Evolutionary conservation across 441 rosid species (phyloP).

Genomic region (Arabidopsis hybrid): DNA sequence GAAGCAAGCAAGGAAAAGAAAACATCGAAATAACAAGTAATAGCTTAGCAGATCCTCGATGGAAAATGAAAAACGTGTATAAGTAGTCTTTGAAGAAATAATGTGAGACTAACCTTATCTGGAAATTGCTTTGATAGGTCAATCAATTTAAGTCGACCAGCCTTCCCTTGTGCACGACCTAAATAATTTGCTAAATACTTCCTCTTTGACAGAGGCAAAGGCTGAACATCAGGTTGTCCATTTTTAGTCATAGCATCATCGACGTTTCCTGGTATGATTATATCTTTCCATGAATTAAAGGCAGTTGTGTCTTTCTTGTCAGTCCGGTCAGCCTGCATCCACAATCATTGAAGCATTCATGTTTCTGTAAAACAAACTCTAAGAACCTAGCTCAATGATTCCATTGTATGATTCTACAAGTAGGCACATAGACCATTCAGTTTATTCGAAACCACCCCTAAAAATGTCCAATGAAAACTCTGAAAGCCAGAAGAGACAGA

Average conservation of each 20-base stretch:
- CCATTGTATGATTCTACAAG: background rate
- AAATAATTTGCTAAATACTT: slow-evolving; percentile 88
- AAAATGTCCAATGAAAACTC: background rate
- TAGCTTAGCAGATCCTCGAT: background rate
- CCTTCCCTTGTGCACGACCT: slow-evolving; percentile 90
- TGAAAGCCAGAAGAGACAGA: slow-evolving; percentile 8
- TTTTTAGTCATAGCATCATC: slow-evolving; percentile 75
- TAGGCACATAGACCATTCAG: slow-evolving; percentile 8
- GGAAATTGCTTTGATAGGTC: slow-evolving; percentile 84
- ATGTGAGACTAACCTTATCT: slow-evolving; percentile 64
- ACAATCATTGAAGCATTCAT: slow-evolving; percentile 12
- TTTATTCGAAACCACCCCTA: background rate
- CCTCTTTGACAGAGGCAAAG: slow-evolving; percentile 78
- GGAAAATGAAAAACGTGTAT: background rate
- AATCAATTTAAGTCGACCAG: slow-evolving; percentile 86
- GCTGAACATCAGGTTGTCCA: slow-evolving; percentile 58
- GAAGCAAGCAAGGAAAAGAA: too few species aligned
- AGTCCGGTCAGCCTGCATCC: slow-evolving; percentile 89
- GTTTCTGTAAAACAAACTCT: background rate
- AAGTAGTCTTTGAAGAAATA: slow-evolving; percentile 10
- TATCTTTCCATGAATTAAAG: slow-evolving; percentile 86
- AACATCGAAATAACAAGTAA: slow-evolving; percentile 8
- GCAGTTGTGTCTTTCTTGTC: slow-evolving; percentile 90
- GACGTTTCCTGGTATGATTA: slow-evolving; percentile 81
- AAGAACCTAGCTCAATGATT: slow-evolving; percentile 10